Base-by-base conservation (phyloP, 495 filamentous ascomycete genomes). In the Tuber melanosporum region DNA sequence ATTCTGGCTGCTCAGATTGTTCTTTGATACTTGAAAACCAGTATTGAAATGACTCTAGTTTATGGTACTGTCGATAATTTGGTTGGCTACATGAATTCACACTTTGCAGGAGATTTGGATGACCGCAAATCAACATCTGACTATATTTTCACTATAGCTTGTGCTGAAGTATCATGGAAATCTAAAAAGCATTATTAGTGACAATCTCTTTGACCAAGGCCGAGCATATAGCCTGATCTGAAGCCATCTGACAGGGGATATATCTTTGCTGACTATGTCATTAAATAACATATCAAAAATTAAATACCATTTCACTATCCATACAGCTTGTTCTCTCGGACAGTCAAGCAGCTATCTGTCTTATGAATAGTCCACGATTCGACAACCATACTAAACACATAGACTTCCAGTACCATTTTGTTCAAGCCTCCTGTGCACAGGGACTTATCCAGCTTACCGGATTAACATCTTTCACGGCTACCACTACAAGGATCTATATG, bases 11-110 rank as follows among this genome's bases (percentile, higher is more conserved):
- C 69, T 0, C 77, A 82, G 66, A 70, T 42, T 3, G 74, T 79
- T 6, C 72, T 82, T 10, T 76, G 78, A 32, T 83, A 83, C 62
- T 57, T 83, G 10, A 9, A 49, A 20, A n/a, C n/a, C n/a, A 80
- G 72, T 0, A 62, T 12, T 2, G 66, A 78, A 3, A 32, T 69
- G 0, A 17, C 42, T 0, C 44, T 81, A 0, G 20, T 43, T 32
- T 80, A 74, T 39, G 3, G n/a, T 10, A 19, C 7, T 20, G 0
- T 39, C 12, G 17, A 44, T 10, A 41, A 72, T 66, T 26, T 69
- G 32, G 9, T 47, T 12, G 66, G 42, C 3, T 81, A 70, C 42
- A 26, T 71, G 0, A 76, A 83, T 43, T 39, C 81, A 1, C 41
- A 77, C 57, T 83, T 57, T 43, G 78, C 80, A 14, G 72, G 72